These are phyloP conservation scores for Malus domestica DNA, from an alignment of 306 rosid species.

Conservation along the genomic window ASM211411v1 NC_041801.1:6880001-6880500, in stretches of 20 bases:
- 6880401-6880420: slow-evolving; percentile 22
- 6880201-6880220: too few species aligned
- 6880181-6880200: background rate
- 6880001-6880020: too few species aligned
- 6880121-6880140: background rate
- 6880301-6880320: background rate
- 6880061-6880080: background rate
- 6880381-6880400: background rate
- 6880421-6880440: slow-evolving; percentile 36
- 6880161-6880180: background rate
- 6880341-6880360: slow-evolving; percentile 1
- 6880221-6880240: background rate
- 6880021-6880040: too few species aligned
- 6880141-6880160: background rate
- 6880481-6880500: background rate
- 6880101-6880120: background rate
- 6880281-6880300: background rate
- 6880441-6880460: slow-evolving; percentile 14
- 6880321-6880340: background rate
- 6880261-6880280: background rate
- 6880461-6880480: slow-evolving; percentile 2
- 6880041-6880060: too few species aligned
- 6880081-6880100: background rate
- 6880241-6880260: too few species aligned
- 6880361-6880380: slow-evolving; percentile 33